Evolutionary conservation across 345 rosid species (phyloP), one percentile per base, ranked within the genome.

Genomic region (Iberis pinnata): DNA sequence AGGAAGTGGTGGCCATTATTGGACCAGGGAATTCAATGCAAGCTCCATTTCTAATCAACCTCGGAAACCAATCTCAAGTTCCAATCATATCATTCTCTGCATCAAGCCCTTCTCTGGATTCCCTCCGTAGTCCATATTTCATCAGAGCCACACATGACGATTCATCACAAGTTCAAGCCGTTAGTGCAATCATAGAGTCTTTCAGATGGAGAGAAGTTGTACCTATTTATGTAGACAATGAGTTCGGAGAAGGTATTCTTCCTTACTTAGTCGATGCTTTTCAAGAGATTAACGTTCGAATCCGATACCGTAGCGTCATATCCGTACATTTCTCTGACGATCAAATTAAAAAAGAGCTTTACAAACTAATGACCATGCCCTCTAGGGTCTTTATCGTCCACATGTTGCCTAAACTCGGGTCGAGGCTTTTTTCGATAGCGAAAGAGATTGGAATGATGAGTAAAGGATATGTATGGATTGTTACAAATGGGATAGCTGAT

Each of bases 371-470:
- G 83, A 67, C 74, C 3, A 80, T 57, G 85, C 83, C 76, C 19
- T 64, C 82, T 6, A 71, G 88, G 26, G 82, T 82, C 20, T 80
- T 82, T 27, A 7, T 82, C 4, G 78, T 80, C 18, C 85, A 86
- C 53, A 74, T 80, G 85, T 6, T 49, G 20, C 60, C 66, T 0
- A 22, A 17, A 58, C 60, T 76, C 0, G 95, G 71, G 0, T 29
- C 78, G 17, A 60, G 75, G n/a, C 16, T 82, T 14, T 80, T 82
- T 5, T 12, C 70, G 0, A 70, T 45, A 48, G 88, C 76, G 0
- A 58, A 65, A 27, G 70, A 75, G 61, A 49, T 40, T 7, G 79
- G 78, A 24, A 86, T 85, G 89, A 78, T 82, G 76, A 33, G 13
- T 0, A 31, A 58, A 15, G 87, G 95, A 5, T 82, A 75, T 45